Evolutionary conservation across 805 yeast genomes (phyloP), one percentile per base, ranked within the genome.

Genomic region (Spathaspora boniae): DNA sequence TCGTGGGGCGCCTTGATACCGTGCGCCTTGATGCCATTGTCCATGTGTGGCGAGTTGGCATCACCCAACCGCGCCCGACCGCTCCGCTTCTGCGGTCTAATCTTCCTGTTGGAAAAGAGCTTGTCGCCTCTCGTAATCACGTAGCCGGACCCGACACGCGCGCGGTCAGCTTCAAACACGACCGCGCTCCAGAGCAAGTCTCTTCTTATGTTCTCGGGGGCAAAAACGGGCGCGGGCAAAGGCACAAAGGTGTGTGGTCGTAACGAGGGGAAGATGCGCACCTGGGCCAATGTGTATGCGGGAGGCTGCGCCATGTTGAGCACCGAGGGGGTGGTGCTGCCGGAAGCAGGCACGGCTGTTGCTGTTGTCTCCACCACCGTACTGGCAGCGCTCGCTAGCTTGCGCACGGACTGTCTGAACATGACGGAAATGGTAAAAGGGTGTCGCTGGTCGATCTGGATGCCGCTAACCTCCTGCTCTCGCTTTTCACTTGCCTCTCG

Each of bases 11-110:
- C 96, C 36, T 75, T 77, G 56, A 93, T 81, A 11, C 93, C 96
- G 51, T 82, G 77, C 0, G 98, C 97, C 49, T 82, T 72, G 35
- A 91, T 88, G 58, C 96, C 96, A 53, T 84, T 86, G 52, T 78
- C 80, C 65, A 96, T 80, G 29, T 81, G 83, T 33, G 98, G 98
- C 16, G 96, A 86, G 53, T 89, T 91, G 40, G 85, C 88, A 62
- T 89, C 97, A 68, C 99, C 99, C 36, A 78, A 82, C 71, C 99
- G 81, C 36, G 99, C 99, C 43, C 76, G 74, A 64, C 99, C 99
- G 11, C 86, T 68, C 41, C 98, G 98, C 63, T 93, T 93, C 64
- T 93, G 98, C 20, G 87, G 86, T 25, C 78, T 70, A 47, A 93
- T 67, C 57, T 93, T 93, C 52, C 75, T 74, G 60, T 94, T 76